Conservation (phyloP, 2,329 filamentous ascomycete genomes). For the Cladosporium cucumerinum region DNA sequence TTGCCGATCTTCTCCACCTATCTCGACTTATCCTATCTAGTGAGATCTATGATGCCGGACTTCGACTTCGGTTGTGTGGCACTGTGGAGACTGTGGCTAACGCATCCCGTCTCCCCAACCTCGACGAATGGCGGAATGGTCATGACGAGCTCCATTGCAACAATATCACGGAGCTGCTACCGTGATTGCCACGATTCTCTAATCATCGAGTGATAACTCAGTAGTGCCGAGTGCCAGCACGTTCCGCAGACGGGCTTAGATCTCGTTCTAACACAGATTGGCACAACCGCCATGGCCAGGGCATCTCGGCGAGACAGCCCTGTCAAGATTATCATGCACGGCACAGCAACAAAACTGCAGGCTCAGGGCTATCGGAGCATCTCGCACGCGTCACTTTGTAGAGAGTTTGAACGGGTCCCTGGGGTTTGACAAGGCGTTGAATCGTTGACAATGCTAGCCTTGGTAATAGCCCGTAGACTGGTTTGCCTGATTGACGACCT, state of each 20-base stretch:
- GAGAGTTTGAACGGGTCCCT: neutral
- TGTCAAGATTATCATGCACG: neutral
- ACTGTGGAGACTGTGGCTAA: conserved; percentile 5
- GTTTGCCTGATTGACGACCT: neutral
- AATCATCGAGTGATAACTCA: neutral
- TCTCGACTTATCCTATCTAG: neutral
- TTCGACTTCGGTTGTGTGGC: conserved; percentile 1
- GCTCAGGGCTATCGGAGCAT: neutral
- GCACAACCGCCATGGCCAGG: neutral
- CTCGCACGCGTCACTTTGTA: conserved; percentile 4
- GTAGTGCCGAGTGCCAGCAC: neutral
- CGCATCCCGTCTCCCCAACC: neutral
- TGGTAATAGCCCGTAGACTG: neutral
- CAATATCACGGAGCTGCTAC: neutral
- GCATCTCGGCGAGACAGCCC: neutral
- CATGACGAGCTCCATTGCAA: neutral
- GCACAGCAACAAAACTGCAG: neutral
- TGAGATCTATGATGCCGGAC: conserved; percentile 4
- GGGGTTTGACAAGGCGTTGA: conserved; percentile 1
- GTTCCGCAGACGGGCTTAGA: neutral
- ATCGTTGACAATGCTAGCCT: neutral
- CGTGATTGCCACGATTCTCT: neutral
- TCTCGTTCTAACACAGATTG: neutral
- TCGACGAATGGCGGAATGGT: neutral
- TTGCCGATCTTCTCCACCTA: conserved; percentile 7